Percentiles rank a stretch among this genome's conserved stretches.
Conservation (phyloP, 129 eudicot species). For the Flaveria trinervia region DNA sequence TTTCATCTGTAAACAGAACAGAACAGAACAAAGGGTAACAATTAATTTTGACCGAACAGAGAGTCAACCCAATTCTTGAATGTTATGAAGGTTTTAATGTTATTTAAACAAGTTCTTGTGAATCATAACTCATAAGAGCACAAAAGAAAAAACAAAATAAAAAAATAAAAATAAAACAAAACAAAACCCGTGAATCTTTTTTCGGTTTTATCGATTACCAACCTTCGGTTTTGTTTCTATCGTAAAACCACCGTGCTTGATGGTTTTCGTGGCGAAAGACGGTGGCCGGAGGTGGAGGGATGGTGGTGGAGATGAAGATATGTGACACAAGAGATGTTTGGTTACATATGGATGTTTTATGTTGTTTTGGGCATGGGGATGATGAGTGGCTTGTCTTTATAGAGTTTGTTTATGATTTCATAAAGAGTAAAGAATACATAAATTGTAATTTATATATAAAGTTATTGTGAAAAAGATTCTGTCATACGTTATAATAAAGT, state of each 20-base stretch:
- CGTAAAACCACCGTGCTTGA: not conserved
- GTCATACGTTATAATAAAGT: not conserved
- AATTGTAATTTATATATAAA: not conserved
- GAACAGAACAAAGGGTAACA: conserved; percentile 1
- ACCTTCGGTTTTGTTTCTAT: conserved; percentile 7
- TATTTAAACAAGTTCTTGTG: conserved; percentile 3
- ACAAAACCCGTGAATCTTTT: not conserved
- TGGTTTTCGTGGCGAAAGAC: not conserved
- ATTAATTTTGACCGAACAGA: conserved; percentile 9
- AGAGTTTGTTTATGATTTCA: not conserved
- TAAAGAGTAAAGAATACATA: not conserved
- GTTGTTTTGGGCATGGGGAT: conserved; percentile 22
- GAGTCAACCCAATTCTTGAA: not conserved
- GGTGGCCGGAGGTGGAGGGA: not conserved
- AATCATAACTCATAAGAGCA: not conserved
- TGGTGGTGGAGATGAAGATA: not conserved
- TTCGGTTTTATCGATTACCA: not conserved
- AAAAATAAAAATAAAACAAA: no score
- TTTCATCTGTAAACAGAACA: conserved; percentile 22
- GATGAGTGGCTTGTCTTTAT: conserved; percentile 33
- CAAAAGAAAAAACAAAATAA: not conserved
- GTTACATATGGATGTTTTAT: conserved; percentile 10
- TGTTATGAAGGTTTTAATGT: conserved; percentile 4
- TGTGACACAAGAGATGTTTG: conserved; percentile 25
- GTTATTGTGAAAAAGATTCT: not conserved